phyloP scores from a whole-genome alignment of 352 stramenopile genomes.

The Phytopythium oedochilum region DNA sequence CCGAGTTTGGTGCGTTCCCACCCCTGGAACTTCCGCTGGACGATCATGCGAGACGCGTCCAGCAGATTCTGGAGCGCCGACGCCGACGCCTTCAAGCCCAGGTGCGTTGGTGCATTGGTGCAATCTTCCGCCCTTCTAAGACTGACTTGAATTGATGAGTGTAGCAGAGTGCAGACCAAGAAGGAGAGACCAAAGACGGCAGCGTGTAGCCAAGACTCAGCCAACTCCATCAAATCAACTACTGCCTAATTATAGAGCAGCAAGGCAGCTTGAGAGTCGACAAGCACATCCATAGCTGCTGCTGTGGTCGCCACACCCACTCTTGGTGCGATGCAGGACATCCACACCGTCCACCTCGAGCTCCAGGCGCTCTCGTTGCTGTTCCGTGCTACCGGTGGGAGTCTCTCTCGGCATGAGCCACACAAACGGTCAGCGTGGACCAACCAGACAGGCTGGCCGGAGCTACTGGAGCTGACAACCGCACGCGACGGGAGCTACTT shows the following conservation, averaged over 20 bases:
- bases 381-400: slow-evolving; percentile 36
- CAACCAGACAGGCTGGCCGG: slow-evolving; percentile 30
- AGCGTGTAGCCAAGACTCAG: not conserved
- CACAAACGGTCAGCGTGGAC: slow-evolving; percentile 22
- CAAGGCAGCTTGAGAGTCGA: no score
- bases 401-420: not conserved
- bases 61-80: slow-evolving; percentile 41
- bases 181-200: not conserved
- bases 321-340: not conserved
- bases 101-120: no score
- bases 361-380: slow-evolving; percentile 36
- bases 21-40: slow-evolving; percentile 6
- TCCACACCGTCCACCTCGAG: slow-evolving; percentile 21
- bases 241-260: slow-evolving; percentile 5
- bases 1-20: slow-evolving; percentile 5
- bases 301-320: not conserved
- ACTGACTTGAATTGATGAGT: no score
- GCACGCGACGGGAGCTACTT: not conserved
- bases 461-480: slow-evolving; percentile 12
- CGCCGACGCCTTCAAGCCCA: slow-evolving; percentile 40
- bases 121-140: no score
- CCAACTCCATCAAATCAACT: not conserved
- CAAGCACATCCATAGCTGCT: no score
- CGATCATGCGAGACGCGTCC: slow-evolving; percentile 27
- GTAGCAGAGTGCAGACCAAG: not conserved